Conservation (phyloP, 345 rosid genomes). For the Corymbia maculata region DNA sequence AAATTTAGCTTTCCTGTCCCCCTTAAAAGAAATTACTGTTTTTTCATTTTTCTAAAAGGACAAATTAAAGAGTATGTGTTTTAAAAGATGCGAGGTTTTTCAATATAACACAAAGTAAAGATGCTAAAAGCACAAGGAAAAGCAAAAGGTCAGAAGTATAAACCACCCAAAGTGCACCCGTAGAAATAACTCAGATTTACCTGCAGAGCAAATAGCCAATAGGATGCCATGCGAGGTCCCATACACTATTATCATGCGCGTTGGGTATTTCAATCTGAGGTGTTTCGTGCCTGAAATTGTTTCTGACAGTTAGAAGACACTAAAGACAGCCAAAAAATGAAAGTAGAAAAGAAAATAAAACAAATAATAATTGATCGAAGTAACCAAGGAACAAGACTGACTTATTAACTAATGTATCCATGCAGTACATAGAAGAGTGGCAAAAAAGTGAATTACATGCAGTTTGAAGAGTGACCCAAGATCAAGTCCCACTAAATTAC, state of each 20-base stretch:
- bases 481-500: background rate
- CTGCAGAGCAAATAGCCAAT: conserved; percentile 98
- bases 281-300: conserved; percentile 70
- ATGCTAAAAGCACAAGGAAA: background rate
- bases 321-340: background rate
- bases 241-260: conserved; percentile 92
- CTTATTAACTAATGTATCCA: background rate
- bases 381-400: background rate
- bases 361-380: background rate
- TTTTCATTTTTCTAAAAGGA: background rate
- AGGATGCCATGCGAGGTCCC: conserved; percentile 99
- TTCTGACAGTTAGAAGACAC: conserved; percentile 1
- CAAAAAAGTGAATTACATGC: background rate
- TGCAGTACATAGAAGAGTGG: background rate
- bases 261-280: conserved; percentile 80
- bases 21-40: background rate
- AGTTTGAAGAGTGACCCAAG: background rate
- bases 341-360: background rate
- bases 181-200: conserved; percentile 17
- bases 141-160: background rate
- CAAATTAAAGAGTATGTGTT: background rate
- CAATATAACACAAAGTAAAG: background rate
- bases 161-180: background rate
- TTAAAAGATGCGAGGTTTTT: background rate
- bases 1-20: background rate